phyloP scores from a whole-genome alignment of 2,329 filamentous ascomycete species.

The Ceratocystis diversiconidia region DNA sequence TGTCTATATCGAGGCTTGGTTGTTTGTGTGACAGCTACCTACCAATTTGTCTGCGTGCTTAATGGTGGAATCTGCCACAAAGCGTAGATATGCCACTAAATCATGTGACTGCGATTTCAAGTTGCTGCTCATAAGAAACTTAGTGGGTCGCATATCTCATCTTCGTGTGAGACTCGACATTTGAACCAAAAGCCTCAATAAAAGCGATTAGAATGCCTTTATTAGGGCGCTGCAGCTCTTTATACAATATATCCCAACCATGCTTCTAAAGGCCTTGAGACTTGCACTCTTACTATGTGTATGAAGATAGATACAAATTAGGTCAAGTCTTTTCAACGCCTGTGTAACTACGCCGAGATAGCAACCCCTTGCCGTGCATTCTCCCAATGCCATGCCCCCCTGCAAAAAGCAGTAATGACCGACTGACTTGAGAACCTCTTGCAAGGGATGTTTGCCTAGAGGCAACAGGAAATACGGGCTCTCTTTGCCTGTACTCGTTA shows the following conservation, averaged over 20 bases:
- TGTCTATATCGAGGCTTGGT: not conserved
- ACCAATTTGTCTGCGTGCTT: not conserved
- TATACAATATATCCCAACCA: not conserved
- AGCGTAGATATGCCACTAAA: too few species aligned
- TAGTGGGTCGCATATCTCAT: not conserved
- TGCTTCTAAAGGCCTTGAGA: not conserved
- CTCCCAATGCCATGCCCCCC: not conserved
- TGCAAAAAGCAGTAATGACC: not conserved
- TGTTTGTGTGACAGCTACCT: not conserved
- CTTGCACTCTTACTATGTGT: not conserved
- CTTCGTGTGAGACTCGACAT: too few species aligned
- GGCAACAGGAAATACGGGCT: not conserved
- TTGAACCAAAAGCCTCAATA: not conserved
- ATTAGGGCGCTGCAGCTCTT: not conserved
- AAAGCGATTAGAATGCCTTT: too few species aligned
- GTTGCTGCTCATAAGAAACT: not conserved
- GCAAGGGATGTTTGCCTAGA: not conserved
- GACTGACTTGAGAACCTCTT: not conserved
- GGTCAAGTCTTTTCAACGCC: not conserved
- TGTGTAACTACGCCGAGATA: not conserved
- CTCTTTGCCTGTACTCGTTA: too few species aligned
- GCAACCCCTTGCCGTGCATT: not conserved
- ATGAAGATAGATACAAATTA: not conserved
- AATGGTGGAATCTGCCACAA: too few species aligned
- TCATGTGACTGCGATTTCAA: not conserved